Evolutionary conservation across 805 yeast species (phyloP), one percentile per base, ranked within the genome.

Genomic region (Pichia nakasei): DNA sequence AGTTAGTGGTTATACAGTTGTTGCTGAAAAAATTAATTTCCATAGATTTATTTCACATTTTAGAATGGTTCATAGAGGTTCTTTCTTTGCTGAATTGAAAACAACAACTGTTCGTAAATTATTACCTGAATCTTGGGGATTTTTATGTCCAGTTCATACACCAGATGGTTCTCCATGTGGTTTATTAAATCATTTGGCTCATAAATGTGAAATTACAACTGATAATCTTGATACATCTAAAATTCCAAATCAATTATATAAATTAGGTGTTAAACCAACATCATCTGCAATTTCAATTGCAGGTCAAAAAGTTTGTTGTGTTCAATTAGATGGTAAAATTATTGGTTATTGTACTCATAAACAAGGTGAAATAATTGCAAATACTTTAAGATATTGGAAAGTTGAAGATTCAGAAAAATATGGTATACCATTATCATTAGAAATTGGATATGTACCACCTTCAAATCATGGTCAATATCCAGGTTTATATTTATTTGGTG

Each of bases 141-240:
- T 93, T 76, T 68, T 93, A 55, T 93, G 98, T 68, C 98, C 98
- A 12, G 98, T 93, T 21, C 98, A 93, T 65, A 93, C 98, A 13
- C 98, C 98, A 6, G 98, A 93, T 82, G 98, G 98, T 56, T 85
- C 97, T 41, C 98, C 98, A 19, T 93, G 98, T 80, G 98, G 98
- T 70, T 73, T 93, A 63, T 71, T 93, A 58, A 93, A 93, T 67
- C 98, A 93, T 73, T 80, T 93, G 69, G 83, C 97, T 9, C 97
- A 93, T 68, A 88, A 86, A 65, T 93, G 98, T 74, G 73, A 75
- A 55, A 84, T 93, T 48, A 78, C 96, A 7, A 89, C 97, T 9
- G 63, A 65, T 36, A 80, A 79, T 21, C 68, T 83, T 5, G 95
- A 89, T 59, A 91, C 82, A 17, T 74, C 86, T 6, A 67, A 68